Conservation (phyloP, 2,329 filamentous ascomycete genomes). For the Remersonia thermophila region DNA sequence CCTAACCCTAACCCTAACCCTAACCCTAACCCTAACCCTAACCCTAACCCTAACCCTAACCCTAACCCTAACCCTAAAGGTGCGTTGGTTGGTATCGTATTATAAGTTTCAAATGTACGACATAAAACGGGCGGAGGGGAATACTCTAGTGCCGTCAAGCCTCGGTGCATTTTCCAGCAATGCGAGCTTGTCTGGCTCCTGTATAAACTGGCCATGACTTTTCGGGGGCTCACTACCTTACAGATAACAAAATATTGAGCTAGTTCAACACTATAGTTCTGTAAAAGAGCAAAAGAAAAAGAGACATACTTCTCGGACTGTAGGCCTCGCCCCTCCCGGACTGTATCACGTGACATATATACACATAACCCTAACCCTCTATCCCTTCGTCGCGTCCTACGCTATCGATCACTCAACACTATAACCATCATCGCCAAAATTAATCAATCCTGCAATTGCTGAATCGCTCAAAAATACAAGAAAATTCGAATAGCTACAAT, state of each 20-base stretch:
- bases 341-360: no score
- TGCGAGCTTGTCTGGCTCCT: background rate
- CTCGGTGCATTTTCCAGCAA: background rate
- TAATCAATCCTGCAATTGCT: no score
- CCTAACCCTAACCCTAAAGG: background rate
- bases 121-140: background rate
- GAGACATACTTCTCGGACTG: no score
- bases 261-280: no score
- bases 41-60: background rate
- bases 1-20: background rate
- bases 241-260: background rate
- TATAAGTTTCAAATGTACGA: background rate
- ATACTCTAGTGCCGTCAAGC: background rate
- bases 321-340: no score
- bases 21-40: background rate
- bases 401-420: no score
- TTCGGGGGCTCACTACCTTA: background rate
- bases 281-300: no score
- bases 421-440: no score
- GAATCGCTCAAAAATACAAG: no score
- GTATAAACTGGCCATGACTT: background rate
- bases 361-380: no score
- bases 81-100: background rate
- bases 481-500: no score
- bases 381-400: no score